phyloP scores from a whole-genome alignment of 2,329 filamentous ascomycete species.

The Periconia digitata region DNA sequence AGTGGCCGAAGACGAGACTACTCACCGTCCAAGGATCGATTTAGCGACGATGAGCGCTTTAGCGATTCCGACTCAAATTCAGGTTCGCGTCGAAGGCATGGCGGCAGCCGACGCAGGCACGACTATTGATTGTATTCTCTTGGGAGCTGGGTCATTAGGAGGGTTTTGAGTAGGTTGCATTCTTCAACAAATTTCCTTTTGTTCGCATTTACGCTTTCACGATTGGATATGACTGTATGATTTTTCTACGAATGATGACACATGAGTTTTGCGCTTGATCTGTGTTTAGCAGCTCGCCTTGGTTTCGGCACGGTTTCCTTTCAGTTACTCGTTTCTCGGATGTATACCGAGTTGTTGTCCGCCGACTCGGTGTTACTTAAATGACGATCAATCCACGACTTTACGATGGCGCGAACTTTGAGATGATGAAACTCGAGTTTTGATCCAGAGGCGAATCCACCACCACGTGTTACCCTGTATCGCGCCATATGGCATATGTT shows the following conservation, averaged over 20 bases:
- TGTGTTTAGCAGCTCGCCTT: background rate
- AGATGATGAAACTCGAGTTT: too few species aligned
- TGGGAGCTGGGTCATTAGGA: background rate
- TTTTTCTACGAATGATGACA: background rate
- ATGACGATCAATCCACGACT: too few species aligned
- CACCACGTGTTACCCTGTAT: background rate
- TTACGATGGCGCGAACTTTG: too few species aligned
- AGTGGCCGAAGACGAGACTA: constrained; percentile 8
- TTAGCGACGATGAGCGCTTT: constrained; percentile 12
- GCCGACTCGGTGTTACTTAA: background rate
- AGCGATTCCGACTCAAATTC: constrained; percentile 19
- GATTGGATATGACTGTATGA: background rate
- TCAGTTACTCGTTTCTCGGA: background rate
- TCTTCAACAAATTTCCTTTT: background rate
- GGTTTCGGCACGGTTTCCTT: background rate
- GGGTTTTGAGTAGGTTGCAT: background rate
- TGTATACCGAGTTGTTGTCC: background rate
- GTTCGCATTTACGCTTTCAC: background rate
- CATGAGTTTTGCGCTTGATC: background rate
- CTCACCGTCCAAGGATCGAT: constrained; percentile 14
- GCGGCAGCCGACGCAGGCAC: constrained; percentile 7
- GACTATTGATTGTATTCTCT: background rate
- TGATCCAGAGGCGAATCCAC: too few species aligned
- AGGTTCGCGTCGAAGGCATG: constrained; percentile 10
- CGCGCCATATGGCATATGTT: background rate